Conservation (phyloP, 495 filamentous ascomycete species). For the Trypethelium eluteriae region DNA sequence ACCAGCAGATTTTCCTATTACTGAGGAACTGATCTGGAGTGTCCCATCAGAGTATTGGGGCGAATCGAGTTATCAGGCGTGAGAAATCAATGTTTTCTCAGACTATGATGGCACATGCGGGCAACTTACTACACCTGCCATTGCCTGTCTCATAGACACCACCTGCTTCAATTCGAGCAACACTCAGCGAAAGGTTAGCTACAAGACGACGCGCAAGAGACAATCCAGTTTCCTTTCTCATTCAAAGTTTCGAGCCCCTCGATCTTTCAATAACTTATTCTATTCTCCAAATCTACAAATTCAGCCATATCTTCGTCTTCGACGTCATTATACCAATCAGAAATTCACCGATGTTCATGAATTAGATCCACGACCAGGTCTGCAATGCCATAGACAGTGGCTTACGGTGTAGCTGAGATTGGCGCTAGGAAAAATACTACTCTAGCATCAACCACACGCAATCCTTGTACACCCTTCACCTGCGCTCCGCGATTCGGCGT, state of each 20-base stretch:
- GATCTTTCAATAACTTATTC: background rate
- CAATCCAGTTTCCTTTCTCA: constrained; percentile 8
- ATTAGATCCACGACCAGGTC: constrained; percentile 19
- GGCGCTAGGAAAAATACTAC: constrained; percentile 13
- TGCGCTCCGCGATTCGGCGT: constrained; percentile 1
- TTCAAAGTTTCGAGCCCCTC: background rate
- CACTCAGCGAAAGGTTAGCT: background rate
- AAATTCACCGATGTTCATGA: background rate
- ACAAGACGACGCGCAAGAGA: constrained; percentile 8
- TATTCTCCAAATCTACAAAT: background rate
- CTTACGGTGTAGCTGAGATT: constrained; percentile 14
- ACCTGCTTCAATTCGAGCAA: constrained; percentile 17
- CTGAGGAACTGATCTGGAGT: constrained; percentile 30
- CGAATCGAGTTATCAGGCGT: constrained; percentile 37
- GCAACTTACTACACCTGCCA: constrained; percentile 3
- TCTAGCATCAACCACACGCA: constrained; percentile 20
- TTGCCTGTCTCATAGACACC: constrained; percentile 14
- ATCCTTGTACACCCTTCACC: constrained; percentile 17
- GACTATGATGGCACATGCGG: constrained; percentile 33
- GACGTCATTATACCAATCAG: too few species aligned
- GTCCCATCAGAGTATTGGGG: constrained; percentile 35
- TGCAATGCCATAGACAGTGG: constrained; percentile 20
- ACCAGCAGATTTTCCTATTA: constrained; percentile 23
- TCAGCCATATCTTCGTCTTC: too few species aligned
- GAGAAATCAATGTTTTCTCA: constrained; percentile 43